Conservation (phyloP, 768 basidiomycete genomes). For the Auriscalpium vulgare region DNA sequence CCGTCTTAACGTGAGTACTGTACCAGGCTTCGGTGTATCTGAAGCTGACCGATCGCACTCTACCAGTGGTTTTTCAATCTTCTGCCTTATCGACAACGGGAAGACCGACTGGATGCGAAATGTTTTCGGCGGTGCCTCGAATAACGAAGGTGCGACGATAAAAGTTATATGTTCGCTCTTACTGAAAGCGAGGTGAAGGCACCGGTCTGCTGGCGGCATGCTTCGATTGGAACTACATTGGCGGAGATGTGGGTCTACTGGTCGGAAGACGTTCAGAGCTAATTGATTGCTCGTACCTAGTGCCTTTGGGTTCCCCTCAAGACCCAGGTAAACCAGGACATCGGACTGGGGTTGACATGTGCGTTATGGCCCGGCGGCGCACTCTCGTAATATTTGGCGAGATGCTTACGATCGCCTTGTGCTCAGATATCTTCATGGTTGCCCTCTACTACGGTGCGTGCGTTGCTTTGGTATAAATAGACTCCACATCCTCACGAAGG, state of each 20-base stretch:
- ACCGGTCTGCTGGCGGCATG: constrained; percentile 20
- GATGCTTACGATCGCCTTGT: not conserved
- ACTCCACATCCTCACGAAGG: not conserved
- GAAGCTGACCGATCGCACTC: not conserved
- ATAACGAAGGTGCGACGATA: constrained; percentile 25
- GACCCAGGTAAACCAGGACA: constrained; percentile 18
- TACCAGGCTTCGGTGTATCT: not conserved
- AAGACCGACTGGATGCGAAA: constrained; percentile 24
- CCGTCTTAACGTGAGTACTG: constrained; percentile 14
- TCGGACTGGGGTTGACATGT: constrained; percentile 17
- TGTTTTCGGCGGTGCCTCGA: constrained; percentile 30
- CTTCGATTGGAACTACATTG: constrained; percentile 24
- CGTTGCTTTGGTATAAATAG: constrained; percentile 10
- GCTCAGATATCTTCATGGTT: constrained; percentile 13
- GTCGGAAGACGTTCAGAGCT: not conserved
- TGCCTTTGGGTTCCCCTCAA: constrained; percentile 6
- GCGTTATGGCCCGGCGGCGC: not conserved
- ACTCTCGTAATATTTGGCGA: not conserved
- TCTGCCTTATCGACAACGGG: constrained; percentile 25
- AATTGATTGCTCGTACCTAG: not conserved
- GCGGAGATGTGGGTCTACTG: not conserved
- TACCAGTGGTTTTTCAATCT: constrained; percentile 21
- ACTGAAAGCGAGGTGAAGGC: not conserved
- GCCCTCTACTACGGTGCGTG: constrained; percentile 18
- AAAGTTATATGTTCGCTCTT: no score